Evolutionary conservation across 2,329 filamentous ascomycete species (phyloP).

Genomic region (Xylaria sp.): DNA sequence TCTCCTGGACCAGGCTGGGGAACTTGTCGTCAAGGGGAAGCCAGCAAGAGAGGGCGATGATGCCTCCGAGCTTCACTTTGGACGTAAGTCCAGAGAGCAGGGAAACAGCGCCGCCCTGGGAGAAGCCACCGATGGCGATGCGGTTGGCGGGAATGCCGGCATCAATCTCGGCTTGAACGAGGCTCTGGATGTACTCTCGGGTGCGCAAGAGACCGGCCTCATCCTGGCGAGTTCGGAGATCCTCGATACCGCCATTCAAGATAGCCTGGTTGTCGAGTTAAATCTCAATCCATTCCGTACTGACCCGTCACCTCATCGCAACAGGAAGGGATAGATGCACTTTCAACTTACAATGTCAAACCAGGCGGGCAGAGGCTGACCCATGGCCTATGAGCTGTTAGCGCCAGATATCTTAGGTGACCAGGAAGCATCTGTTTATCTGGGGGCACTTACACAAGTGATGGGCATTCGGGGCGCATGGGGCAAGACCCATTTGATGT

Average conservation of each 20-base stretch:
- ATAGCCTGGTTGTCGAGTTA: conserved; percentile 21
- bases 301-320: not conserved
- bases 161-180: conserved; percentile 76
- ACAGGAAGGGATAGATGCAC: not conserved
- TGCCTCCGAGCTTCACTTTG: conserved; percentile 71
- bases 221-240: conserved; percentile 40
- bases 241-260: conserved; percentile 27
- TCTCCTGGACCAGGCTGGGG: conserved; percentile 49
- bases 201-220: conserved; percentile 69
- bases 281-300: not conserved
- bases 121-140: conserved; percentile 82
- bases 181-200: conserved; percentile 67
- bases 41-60: conserved; percentile 81
- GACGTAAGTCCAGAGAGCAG: conserved; percentile 74
- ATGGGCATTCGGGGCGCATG: conserved; percentile 84
- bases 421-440: too few relatives aligned
- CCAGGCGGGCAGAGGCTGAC: conserved; percentile 81
- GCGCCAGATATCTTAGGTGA: not conserved
- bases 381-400: conserved; percentile 53
- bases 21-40: conserved; percentile 64
- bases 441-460: conserved; percentile 56
- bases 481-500: conserved; percentile 91
- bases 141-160: conserved; percentile 75
- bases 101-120: conserved; percentile 82
- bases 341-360: conserved; percentile 63